Percentiles rank a stretch among this genome's conserved stretches.
Evolutionary conservation across 139 green algal genomes (phyloP).

Genomic region (Volvox reticuliferus): DNA sequence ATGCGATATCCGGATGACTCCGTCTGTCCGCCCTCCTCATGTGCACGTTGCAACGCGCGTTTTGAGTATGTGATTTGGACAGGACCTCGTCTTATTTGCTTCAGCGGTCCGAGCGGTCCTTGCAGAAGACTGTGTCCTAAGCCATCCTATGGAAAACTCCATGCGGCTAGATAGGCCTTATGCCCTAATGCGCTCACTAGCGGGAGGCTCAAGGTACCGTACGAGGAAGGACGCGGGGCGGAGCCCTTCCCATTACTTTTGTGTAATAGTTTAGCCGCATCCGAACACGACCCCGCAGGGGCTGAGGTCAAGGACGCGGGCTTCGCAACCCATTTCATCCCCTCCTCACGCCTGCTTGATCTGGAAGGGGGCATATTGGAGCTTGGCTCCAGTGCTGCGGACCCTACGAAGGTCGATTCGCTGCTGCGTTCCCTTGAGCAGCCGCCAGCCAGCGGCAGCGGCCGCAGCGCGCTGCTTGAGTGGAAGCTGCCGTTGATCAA

Average conservation of each 20-base stretch:
- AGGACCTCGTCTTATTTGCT: too few species aligned
- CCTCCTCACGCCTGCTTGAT: constrained; percentile 63
- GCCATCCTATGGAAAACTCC: too few species aligned
- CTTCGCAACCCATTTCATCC: constrained; percentile 91
- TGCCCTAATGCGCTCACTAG: too few species aligned
- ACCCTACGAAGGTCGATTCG: neutral
- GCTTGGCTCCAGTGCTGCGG: constrained; percentile 35
- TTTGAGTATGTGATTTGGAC: neutral
- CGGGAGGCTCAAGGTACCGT: too few species aligned
- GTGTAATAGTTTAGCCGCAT: too few species aligned
- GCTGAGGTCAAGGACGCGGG: constrained; percentile 74
- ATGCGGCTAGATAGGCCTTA: too few species aligned
- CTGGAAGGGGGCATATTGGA: constrained; percentile 61
- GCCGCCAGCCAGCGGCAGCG: neutral
- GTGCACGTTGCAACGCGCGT: neutral
- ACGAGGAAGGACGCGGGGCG: too few species aligned
- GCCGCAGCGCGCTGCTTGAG: constrained; percentile 2
- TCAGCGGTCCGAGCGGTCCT: too few species aligned
- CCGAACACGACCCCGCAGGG: constrained; percentile 56
- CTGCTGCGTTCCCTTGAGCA: constrained; percentile 47
- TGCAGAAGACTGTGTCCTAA: too few species aligned
- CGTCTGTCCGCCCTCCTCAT: neutral
- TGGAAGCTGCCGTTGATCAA: constrained; percentile 56
- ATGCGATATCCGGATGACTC: too few species aligned
- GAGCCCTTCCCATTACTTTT: too few species aligned